Percentiles rank a stretch among this genome's conserved stretches.
phyloP scores from a whole-genome alignment of 73 alveolate genomes.

The Symbiodinium natans region DNA sequence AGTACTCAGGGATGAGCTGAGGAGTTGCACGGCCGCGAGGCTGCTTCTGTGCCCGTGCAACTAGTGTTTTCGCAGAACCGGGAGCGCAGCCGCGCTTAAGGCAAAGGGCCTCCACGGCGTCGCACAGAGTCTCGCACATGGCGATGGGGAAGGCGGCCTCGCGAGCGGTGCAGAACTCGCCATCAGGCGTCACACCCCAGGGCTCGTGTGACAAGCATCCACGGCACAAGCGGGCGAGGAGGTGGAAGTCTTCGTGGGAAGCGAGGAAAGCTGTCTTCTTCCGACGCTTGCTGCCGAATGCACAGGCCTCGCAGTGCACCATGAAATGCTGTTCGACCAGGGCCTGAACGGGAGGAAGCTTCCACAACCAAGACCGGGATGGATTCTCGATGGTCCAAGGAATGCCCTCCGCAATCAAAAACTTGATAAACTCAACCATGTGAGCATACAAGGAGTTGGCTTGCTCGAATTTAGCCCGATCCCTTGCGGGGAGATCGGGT shows the following conservation, averaged over 20 bases:
- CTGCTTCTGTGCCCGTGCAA: too few species aligned
- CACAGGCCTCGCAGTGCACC: not conserved
- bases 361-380: not conserved
- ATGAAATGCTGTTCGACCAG: too few species aligned
- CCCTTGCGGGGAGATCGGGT: not conserved
- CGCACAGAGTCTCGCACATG: too few species aligned
- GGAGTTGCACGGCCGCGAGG: not conserved
- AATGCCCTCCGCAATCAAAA: not conserved
- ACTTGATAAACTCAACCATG: not conserved
- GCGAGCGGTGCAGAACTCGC: too few species aligned
- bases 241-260: not conserved
- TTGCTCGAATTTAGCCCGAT: not conserved
- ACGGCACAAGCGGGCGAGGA: not conserved
- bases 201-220: not conserved
- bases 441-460: too few species aligned
- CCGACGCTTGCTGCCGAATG: not conserved
- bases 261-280: not conserved
- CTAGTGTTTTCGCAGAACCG: too few species aligned
- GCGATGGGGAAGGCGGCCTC: too few species aligned
- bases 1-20: not conserved
- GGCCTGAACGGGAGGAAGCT: too few species aligned
- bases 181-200: not conserved
- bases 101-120: too few species aligned
- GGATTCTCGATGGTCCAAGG: conserved; percentile 26
- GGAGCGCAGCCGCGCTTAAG: too few species aligned